These are phyloP conservation scores for Luffa acutangula DNA, from an alignment of 306 rosid species.

Conservation along the genomic window DNA sequence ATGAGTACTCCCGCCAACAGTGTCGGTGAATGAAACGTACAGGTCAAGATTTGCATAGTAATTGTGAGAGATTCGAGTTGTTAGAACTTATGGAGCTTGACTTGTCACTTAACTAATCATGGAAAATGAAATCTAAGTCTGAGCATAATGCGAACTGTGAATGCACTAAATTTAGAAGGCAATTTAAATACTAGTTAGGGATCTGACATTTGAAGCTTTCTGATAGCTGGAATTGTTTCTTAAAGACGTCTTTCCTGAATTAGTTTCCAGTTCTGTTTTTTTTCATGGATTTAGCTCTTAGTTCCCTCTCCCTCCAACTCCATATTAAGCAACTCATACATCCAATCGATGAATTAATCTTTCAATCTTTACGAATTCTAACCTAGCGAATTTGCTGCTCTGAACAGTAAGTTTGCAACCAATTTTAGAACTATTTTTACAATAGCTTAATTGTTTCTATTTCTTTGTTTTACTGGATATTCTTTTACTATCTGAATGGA, in stretches of 20 bases:
- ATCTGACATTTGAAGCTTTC: neutral
- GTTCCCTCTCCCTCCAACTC: neutral
- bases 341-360: neutral
- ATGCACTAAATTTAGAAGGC: neutral
- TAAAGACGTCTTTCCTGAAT: neutral
- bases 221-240: neutral
- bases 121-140: neutral
- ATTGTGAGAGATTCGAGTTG: neutral
- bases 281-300: neutral
- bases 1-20: neutral
- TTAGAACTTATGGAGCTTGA: neutral
- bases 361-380: neutral
- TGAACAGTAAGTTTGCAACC: neutral
- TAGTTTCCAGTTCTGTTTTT: neutral
- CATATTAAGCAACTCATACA: neutral
- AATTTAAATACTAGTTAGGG: neutral
- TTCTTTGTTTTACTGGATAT: conserved; percentile 9
- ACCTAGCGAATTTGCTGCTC: neutral
- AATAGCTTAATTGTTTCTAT: neutral
- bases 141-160: neutral
- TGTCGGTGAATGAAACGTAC: neutral
- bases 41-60: neutral
- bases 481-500: conserved; percentile 9
- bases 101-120: neutral
- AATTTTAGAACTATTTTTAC: neutral